Conservation (phyloP, 2,329 filamentous ascomycete genomes). For the Lachnellula occidentalis region DNA sequence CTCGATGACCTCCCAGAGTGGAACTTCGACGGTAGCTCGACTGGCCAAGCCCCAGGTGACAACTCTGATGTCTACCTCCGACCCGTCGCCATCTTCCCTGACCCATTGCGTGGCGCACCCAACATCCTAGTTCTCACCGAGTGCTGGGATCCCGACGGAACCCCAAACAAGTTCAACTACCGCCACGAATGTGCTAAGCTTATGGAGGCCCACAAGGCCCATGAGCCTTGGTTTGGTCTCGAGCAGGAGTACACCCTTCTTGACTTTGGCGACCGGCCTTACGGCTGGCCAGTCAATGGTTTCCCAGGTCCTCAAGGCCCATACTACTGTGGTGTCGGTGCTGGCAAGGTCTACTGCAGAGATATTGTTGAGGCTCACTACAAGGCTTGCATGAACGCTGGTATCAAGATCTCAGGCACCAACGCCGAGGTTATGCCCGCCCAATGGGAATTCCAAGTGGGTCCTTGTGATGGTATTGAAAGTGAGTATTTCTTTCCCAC, state of each 20-base stretch:
- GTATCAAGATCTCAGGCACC: slow-evolving; percentile 92
- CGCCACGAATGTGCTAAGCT: slow-evolving; percentile 85
- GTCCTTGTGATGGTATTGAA: slow-evolving; percentile 79
- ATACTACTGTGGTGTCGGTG: slow-evolving; percentile 97
- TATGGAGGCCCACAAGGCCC: slow-evolving; percentile 78
- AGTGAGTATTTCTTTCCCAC: slow-evolving; percentile 45
- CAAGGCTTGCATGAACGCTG: slow-evolving; percentile 78
- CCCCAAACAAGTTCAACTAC: slow-evolving; percentile 98
- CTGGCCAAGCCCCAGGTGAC: slow-evolving; percentile 84
- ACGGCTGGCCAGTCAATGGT: slow-evolving; percentile 79
- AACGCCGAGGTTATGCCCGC: slow-evolving; percentile 98
- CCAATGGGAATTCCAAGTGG: slow-evolving; percentile 98
- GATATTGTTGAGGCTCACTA: slow-evolving; percentile 96
- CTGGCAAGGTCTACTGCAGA: slow-evolving; percentile 94
- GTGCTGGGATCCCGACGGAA: slow-evolving; percentile 90
- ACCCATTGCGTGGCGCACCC: slow-evolving; percentile 82
- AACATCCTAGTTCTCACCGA: slow-evolving; percentile 94
- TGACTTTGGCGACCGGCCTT: slow-evolving; percentile 79
- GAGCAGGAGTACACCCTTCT: slow-evolving; percentile 97
- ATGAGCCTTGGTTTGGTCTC: slow-evolving; percentile 94
- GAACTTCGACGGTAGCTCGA: slow-evolving; percentile 88
- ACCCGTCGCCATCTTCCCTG: slow-evolving; percentile 81
- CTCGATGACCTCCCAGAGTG: slow-evolving; percentile 68
- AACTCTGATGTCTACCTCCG: slow-evolving; percentile 98
- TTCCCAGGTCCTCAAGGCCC: slow-evolving; percentile 81